These are phyloP conservation scores for Euphorbia peplus DNA, from an alignment of 345 rosid species.

Conservation along the genomic window DNA sequence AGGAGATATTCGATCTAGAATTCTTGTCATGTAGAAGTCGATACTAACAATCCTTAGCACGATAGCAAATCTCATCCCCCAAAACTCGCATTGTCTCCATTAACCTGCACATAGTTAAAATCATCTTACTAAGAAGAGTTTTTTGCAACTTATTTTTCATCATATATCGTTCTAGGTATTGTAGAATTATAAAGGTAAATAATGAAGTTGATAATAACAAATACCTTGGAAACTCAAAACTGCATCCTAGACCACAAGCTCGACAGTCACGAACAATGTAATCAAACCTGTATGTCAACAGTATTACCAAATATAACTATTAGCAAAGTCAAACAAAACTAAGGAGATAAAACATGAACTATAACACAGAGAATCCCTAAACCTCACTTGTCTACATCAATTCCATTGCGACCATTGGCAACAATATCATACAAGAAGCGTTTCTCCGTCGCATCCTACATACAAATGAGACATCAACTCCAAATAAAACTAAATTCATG, in stretches of 20 bases:
- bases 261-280: conserved; percentile 87
- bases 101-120: conserved; percentile 49
- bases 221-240: conserved; percentile 79
- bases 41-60: conserved; percentile 88
- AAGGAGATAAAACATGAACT: conserved; percentile 1
- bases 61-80: conserved; percentile 90
- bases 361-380: conserved; percentile 12
- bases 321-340: conserved; percentile 7
- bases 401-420: conserved; percentile 96
- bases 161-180: not conserved
- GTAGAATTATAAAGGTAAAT: conserved; percentile 5
- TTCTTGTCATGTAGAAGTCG: conserved; percentile 18
- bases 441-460: conserved; percentile 59
- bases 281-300: conserved; percentile 64
- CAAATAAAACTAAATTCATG: conserved; percentile 4
- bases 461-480: conserved; percentile 11
- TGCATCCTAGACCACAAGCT: conserved; percentile 89
- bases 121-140: conserved; percentile 12
- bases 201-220: conserved; percentile 20
- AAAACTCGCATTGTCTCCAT: conserved; percentile 87
- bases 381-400: conserved; percentile 82
- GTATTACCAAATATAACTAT: not conserved
- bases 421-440: conserved; percentile 89
- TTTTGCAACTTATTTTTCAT: not conserved
- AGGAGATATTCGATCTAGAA: conserved; percentile 5